Evolutionary conservation across 78 protist species (phyloP).

Genomic region (Emiliania huxleyi): DNA sequence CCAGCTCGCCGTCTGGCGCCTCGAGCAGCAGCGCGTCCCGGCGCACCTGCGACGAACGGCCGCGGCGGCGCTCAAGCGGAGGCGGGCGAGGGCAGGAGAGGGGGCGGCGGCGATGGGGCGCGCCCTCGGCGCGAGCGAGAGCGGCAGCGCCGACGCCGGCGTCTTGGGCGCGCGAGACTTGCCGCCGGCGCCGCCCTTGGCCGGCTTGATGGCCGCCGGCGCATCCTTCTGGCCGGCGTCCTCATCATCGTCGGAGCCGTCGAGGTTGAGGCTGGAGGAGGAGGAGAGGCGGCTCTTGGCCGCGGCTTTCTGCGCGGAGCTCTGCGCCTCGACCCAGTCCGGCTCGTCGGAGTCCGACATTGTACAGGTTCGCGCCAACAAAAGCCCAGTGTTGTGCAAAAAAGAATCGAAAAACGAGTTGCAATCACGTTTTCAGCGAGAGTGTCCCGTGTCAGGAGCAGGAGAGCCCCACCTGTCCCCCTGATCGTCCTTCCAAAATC

Average conservation of each 20-base stretch:
- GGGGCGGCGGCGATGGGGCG: too few relatives aligned
- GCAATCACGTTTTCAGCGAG: too few relatives aligned
- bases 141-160: background rate
- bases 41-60: background rate
- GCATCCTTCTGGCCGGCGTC: background rate
- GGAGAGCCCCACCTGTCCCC: too few relatives aligned
- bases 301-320: background rate
- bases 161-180: background rate
- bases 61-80: too few relatives aligned
- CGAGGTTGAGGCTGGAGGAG: background rate
- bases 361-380: too few relatives aligned
- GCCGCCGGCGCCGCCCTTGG: background rate
- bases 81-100: too few relatives aligned
- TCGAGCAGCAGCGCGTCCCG: background rate
- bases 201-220: background rate
- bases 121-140: background rate
- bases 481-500: too few relatives aligned
- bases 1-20: background rate
- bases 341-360: too few relatives aligned
- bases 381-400: too few relatives aligned
- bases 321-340: background rate
- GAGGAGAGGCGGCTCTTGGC: background rate
- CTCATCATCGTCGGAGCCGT: background rate
- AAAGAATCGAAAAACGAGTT: too few relatives aligned
- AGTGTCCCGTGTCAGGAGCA: too few relatives aligned